Base-by-base conservation (phyloP, 176 grass and related monocot genomes). In the barley (Hordeum vulgare) region DNA sequence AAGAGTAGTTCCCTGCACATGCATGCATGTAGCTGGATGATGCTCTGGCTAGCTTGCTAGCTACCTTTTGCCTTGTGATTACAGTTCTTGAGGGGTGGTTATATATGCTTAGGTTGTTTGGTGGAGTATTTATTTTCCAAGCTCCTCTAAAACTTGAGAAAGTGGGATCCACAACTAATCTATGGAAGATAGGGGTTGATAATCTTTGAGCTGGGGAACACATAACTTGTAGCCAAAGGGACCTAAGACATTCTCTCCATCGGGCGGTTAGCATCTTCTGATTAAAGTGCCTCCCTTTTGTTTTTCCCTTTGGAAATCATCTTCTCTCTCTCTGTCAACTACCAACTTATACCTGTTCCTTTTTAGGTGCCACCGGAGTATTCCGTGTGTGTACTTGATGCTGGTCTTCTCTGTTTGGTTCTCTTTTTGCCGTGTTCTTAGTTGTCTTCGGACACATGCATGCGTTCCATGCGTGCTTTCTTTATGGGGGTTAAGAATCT, bases 221-320 rank as follows among this genome's bases (percentile, higher is more conserved):
- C 81, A 81, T 85, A 84, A 84, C 85, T 81, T 85, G 62, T 88
- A 80, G 71, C 72, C 78, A 85, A 91, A 91, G 89, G 81, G 87
- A 91, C 64, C 63, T 66, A 85, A 85, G 71, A 91, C 89, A 91
- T 91, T 91, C 89, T 72, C 85, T 85, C 70, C 66, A 81, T 35
- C 28, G 78, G 78, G 81, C 76, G 75, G 86, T 82, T 81, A 85
- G 71, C 82, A 92, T 92, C 90, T 85, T 91, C 89, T 88, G 73
- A 85, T 78, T 91, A 79, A 88, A 91, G 90, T 74, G 31, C 39
- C 11, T 70, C 20, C 18, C 85, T 85, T 82, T 77, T 68, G 65
- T 88, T 88, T 87, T 81, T n/a, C 31, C 59, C 61, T 63, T 56
- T 12, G 3, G 31, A 71, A 39, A 82, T 51, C 36, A 64, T 28